A percentile compares a stretch with the other conserved stretches of the same genome.
These are phyloP conservation scores for Penicillium pancosmium DNA, from an alignment of 495 filamentous ascomycete genomes.

Conservation along the genomic window DNA sequence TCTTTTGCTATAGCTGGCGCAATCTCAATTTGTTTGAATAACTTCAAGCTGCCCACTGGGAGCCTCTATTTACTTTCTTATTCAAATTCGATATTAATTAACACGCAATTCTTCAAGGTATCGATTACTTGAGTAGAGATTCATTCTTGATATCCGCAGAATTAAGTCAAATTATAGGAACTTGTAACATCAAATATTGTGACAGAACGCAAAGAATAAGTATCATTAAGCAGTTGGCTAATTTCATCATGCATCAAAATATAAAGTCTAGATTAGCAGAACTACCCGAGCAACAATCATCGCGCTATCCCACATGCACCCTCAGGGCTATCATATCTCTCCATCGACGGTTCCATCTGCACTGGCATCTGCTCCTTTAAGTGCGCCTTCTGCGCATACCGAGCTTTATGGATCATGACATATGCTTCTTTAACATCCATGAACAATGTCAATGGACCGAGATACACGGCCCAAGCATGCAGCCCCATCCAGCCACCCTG, in stretches of 20 bases:
- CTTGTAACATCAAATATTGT: too few species aligned
- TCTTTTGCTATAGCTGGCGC: too few species aligned
- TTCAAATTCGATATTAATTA: too few species aligned
- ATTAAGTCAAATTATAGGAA: too few species aligned
- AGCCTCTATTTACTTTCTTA: too few species aligned
- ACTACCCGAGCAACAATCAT: not conserved
- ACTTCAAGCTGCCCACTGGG: too few species aligned
- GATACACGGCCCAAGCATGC: conserved; percentile 6
- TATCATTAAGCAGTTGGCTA: too few species aligned
- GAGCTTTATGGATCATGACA: not conserved
- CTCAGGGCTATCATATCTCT: not conserved
- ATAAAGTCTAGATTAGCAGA: not conserved
- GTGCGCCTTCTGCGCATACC: not conserved
- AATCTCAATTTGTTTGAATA: too few species aligned
- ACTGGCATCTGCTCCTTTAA: not conserved
- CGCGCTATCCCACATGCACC: not conserved
- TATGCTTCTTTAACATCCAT: not conserved
- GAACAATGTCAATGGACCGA: conserved; percentile 3
- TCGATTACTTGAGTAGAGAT: too few species aligned
- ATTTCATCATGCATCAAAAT: not conserved
- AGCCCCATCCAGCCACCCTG: conserved; percentile 1
- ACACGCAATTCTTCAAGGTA: too few species aligned
- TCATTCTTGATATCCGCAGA: too few species aligned
- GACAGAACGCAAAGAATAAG: too few species aligned
- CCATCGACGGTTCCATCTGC: not conserved